Base-by-base conservation (phyloP, 2,329 filamentous ascomycete species). In the Nigrospora sphaerica region DNA sequence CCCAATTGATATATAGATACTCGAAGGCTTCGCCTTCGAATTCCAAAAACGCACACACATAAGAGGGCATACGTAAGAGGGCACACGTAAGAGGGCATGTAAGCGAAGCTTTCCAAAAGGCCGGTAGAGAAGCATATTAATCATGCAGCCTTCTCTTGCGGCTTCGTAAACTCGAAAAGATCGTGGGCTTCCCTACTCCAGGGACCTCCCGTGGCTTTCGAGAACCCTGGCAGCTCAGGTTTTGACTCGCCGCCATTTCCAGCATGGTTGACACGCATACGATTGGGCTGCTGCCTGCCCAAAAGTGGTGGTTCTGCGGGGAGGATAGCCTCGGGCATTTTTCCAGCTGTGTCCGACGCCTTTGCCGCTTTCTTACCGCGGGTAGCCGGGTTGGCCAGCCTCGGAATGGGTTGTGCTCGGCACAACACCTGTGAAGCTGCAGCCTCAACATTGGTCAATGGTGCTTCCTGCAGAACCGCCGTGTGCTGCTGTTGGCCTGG, bases 161-260 rank as follows among this genome's bases (percentile, higher is more conserved):
- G 23, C 7, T 13, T 45, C 4, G 73, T 79, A 56, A 69, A 76
- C 34, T 78, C 80, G 51, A 88, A 76, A 40, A 88, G 57, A 59
- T 88, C 84, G 52, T 78, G 72, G 1, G 84, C 83, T 57, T 87
- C 83, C 19, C 72, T 75, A 54, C 81, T 86, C 84, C 84, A 88
- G 0, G 84, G 78, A 3, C 83, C 83, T 14, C 77, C 68, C 53
- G 76, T 78, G 3, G 70, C 73, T 55, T 68, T 74, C 2, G 64
- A 64, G 47, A 77, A 75, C 2, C 68, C 69, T 11, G 70, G 67
- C 48, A 73, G 57, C n/a, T 49, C 49, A 52, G 51, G 37, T 17
- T 31, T 4, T 46, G 42, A 44, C 45, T 48, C 51, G 18, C 45
- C 48, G 13, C 45, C 41, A 32, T 46, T 46, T 34, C 43, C 47